A percentile compares a stretch with the other conserved stretches of the same genome.
Conservation (phyloP, 1,284 basidiomycete genomes). For the Fomitopsis palustris region DNA sequence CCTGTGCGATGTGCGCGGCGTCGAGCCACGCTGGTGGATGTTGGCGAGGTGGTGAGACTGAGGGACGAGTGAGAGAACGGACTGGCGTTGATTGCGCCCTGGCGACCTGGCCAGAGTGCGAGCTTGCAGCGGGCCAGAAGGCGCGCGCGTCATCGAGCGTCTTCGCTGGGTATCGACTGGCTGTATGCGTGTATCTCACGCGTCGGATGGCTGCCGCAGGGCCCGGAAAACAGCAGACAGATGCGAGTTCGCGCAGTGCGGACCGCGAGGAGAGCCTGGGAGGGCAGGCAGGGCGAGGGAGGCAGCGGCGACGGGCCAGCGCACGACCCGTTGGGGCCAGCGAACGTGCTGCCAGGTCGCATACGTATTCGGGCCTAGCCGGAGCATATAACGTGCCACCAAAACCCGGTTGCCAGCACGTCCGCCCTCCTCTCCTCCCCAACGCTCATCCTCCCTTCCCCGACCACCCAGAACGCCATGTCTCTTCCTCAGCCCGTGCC, state of each 20-base stretch:
- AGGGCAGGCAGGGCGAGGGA: background rate
- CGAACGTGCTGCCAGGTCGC: conserved; percentile 19
- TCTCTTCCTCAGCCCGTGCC: conserved; percentile 87
- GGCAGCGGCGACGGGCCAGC: background rate
- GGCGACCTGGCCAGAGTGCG: background rate
- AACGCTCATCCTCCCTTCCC: conserved; percentile 23
- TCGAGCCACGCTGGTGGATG: background rate
- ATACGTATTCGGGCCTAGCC: conserved; percentile 25
- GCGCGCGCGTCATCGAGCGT: conserved; percentile 2
- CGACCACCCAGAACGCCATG: conserved; percentile 41
- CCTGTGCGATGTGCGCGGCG: background rate
- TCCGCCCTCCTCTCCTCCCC: conserved; percentile 11
- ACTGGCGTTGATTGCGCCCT: background rate
- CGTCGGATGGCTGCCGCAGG: background rate
- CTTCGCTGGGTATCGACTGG: background rate
- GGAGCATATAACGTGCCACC: conserved; percentile 27
- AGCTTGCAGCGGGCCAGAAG: background rate
- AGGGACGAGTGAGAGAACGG: background rate
- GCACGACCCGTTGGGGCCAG: conserved; percentile 8
- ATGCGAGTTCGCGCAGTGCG: conserved; percentile 9
- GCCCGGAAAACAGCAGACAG: conserved; percentile 4
- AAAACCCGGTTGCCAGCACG: conserved; percentile 2
- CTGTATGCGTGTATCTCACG: background rate
- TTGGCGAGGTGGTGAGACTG: background rate
- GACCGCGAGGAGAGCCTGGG: conserved; percentile 4